Evolutionary conservation across 192 early-diverging fungal species (phyloP), one percentile per base, ranked within the genome.

Genomic region (Helicostylum pulchrum): DNA sequence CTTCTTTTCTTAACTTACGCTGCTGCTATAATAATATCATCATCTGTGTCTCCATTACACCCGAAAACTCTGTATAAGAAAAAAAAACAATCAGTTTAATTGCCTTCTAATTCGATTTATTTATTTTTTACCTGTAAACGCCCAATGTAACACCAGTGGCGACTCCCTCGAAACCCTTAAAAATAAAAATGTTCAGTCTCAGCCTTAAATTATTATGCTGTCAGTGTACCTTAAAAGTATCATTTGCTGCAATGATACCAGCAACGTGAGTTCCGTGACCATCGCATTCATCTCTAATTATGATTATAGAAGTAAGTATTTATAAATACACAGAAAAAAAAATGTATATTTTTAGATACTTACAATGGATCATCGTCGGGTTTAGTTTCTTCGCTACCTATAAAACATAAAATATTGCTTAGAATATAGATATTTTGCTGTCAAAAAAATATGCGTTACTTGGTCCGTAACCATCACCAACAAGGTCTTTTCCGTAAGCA

Each of bases 31-130:
- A 95, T 87, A 54, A 93, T 67, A 42, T 92, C 91, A 31, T 86
- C 81, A 54, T 80, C 76, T 4, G 84, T 80, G 23, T 78, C 79
- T 43, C 86, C 86, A 58, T 79, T 77, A 71, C 93, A 94, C 3
- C 90, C 90, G 68, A 92, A 89, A 34, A 94, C 80, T 57, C 93
- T 67, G 73, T 30, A 31, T n/a, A n/a, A n/a, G n/a, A n/a, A n/a
- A n/a, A n/a, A 53, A 4, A 14, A 2, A 34, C 23, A n/a, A 19
- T 21, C 4, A 5, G n/a, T 23, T 51, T 15, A 44, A 14, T 12
- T 14, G 30, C 8, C 53, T 42, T 21, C 7, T 17, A 7, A 30
- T 26, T 54, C 14, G 15, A n/a, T 23, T 31, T 32, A 31, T 31
- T 51, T 51, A 52, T 15, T n/a, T 54, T 39, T 3, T 21, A 65